Evolutionary conservation across 2,329 filamentous ascomycete species (phyloP).

Genomic region (Phialophora expanda): DNA sequence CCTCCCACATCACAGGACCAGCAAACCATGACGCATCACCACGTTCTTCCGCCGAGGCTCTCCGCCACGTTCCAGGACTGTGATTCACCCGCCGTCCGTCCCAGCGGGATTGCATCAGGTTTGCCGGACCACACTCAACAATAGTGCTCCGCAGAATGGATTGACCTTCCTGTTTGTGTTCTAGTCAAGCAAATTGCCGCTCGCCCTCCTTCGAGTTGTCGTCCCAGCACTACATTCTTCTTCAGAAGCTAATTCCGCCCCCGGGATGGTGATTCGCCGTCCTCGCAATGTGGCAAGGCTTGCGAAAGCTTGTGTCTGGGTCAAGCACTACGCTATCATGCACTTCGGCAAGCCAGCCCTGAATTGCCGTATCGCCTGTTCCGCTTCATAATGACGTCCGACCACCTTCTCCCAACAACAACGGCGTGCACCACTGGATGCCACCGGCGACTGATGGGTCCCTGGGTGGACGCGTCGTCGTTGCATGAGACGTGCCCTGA

Average conservation of each 20-base stretch:
- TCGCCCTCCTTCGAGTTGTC: background rate
- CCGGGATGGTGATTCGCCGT: slow-evolving; percentile 3
- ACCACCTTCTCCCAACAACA: background rate
- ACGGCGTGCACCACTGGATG: background rate
- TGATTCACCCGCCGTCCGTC: background rate
- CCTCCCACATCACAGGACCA: background rate
- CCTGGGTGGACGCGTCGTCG: slow-evolving; percentile 9
- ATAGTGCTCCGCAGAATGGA: background rate
- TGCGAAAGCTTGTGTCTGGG: slow-evolving; percentile 20
- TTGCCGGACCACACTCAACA: slow-evolving; percentile 8
- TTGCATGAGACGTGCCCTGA: background rate
- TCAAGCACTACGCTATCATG: slow-evolving; percentile 14
- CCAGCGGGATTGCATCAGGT: background rate
- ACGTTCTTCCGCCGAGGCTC: slow-evolving; percentile 7
- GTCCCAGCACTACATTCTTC: background rate
- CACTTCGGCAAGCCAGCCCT: background rate
- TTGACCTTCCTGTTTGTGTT: slow-evolving; percentile 11
- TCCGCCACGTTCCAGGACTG: background rate
- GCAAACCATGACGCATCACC: slow-evolving; percentile 13
- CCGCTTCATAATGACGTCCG: slow-evolving; percentile 12
- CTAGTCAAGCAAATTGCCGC: background rate
- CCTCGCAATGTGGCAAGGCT: slow-evolving; percentile 11
- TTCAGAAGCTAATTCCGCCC: background rate
- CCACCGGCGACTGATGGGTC: slow-evolving; percentile 2
- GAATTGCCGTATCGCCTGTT: slow-evolving; percentile 6